A percentile compares a stretch with the other conserved stretches of the same genome.
Evolutionary conservation across 768 basidiomycete genomes (phyloP).

Genomic region (Tulasnella sp.): DNA sequence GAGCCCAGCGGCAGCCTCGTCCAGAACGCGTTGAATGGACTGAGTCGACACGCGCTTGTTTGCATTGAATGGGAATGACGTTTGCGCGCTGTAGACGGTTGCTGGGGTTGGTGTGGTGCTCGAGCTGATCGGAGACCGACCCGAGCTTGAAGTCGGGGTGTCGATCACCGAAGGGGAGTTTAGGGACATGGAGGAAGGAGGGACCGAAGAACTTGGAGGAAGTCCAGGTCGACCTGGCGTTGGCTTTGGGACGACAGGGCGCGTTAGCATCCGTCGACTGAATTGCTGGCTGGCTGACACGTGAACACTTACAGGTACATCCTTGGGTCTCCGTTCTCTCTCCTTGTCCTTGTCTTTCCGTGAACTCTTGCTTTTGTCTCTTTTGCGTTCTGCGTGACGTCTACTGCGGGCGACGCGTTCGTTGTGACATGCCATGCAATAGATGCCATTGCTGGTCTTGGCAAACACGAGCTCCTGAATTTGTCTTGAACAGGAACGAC

Average conservation of each 20-base stretch:
- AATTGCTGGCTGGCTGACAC: neutral
- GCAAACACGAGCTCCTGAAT: slow-evolving; percentile 99
- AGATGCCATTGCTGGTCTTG: slow-evolving; percentile 96
- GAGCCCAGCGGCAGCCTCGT: neutral
- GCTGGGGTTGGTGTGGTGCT: slow-evolving; percentile 8
- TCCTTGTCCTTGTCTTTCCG: slow-evolving; percentile 26
- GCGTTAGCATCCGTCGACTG: neutral
- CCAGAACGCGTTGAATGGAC: slow-evolving; percentile 13
- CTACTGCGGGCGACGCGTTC: slow-evolving; percentile 91
- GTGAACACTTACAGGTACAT: slow-evolving; percentile 9
- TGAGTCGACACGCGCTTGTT: slow-evolving; percentile 12
- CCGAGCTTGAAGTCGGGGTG: neutral
- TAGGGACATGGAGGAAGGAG: neutral
- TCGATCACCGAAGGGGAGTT: slow-evolving; percentile 1
- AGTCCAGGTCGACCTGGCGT: slow-evolving; percentile 4
- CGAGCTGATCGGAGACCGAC: neutral
- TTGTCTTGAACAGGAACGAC: slow-evolving; percentile 85
- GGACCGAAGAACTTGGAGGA: neutral
- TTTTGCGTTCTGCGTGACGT: slow-evolving; percentile 83
- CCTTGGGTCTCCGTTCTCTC: slow-evolving; percentile 10
- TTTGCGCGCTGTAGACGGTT: slow-evolving; percentile 7
- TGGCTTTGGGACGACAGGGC: neutral
- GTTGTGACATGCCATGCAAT: slow-evolving; percentile 98
- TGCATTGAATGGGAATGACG: slow-evolving; percentile 10
- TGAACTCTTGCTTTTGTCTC: slow-evolving; percentile 39